Evolutionary conservation across 2,329 filamentous ascomycete species (phyloP).

Genomic region (Penicillium sp.): DNA sequence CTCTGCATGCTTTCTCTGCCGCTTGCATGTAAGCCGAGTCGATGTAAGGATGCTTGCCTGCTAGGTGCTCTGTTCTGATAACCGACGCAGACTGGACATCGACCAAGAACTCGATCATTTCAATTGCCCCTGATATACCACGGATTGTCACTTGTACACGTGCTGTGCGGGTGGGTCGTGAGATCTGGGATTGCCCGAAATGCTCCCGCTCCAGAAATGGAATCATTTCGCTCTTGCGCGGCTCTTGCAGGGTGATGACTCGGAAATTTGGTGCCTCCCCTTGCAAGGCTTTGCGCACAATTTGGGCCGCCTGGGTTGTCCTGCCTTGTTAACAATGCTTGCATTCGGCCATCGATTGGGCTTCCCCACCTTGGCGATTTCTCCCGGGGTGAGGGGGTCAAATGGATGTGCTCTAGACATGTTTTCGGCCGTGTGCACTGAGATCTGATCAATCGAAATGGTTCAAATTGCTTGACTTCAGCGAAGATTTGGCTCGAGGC

Average conservation of each 20-base stretch:
- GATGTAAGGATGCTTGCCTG: slow-evolving; percentile 29
- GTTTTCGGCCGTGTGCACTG: background rate
- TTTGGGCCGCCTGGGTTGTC: slow-evolving; percentile 23
- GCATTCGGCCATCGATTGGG: background rate
- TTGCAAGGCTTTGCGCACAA: slow-evolving; percentile 37
- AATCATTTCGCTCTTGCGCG: slow-evolving; percentile 49
- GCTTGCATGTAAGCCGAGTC: slow-evolving; percentile 48
- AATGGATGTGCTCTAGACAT: slow-evolving; percentile 29
- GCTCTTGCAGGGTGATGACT: slow-evolving; percentile 52
- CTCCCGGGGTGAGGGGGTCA: slow-evolving; percentile 30
- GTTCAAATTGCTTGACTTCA: background rate
- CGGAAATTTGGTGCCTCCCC: slow-evolving; percentile 44
- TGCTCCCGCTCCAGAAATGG: slow-evolving; percentile 48
- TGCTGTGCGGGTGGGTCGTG: slow-evolving; percentile 38
- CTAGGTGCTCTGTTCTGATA: slow-evolving; percentile 16
- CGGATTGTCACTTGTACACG: slow-evolving; percentile 37
- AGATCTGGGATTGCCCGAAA: slow-evolving; percentile 16
- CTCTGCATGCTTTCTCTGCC: slow-evolving; percentile 49
- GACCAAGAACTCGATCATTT: slow-evolving; percentile 24
- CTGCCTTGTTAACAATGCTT: background rate
- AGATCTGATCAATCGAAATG: background rate
- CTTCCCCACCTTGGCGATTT: slow-evolving; percentile 28
- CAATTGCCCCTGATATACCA: slow-evolving; percentile 7
- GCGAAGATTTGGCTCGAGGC: background rate
- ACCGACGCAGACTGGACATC: slow-evolving; percentile 18